Evolutionary conservation across 495 filamentous ascomycete species (phyloP).

Genomic region (Penicillium lividum): DNA sequence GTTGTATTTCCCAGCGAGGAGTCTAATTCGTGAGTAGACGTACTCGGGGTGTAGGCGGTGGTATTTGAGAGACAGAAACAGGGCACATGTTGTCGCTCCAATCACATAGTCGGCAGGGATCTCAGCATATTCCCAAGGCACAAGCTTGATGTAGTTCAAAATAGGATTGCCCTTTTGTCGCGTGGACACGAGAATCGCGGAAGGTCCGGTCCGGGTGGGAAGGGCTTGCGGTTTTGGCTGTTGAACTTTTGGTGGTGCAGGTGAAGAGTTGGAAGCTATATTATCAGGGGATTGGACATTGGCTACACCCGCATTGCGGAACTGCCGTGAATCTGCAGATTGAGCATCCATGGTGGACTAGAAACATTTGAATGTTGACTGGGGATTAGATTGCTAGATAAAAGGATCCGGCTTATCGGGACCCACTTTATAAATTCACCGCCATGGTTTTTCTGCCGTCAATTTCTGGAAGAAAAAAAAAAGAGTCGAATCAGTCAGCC

Average conservation of each 20-base stretch:
- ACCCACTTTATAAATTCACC: constrained; percentile 21
- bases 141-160: constrained; percentile 71
- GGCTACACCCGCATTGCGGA: constrained; percentile 24
- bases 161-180: constrained; percentile 96
- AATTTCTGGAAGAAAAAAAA: constrained; percentile 40
- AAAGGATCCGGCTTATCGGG: constrained; percentile 27
- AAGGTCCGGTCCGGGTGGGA: constrained; percentile 64
- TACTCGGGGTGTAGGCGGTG: constrained; percentile 97
- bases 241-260: constrained; percentile 58
- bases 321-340: constrained; percentile 40
- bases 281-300: constrained; percentile 24
- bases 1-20: constrained; percentile 76
- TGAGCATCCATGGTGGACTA: constrained; percentile 55
- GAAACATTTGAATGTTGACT: not conserved
- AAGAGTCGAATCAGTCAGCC: constrained; percentile 7
- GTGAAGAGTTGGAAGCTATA: constrained; percentile 28
- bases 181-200: constrained; percentile 79
- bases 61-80: constrained; percentile 96
- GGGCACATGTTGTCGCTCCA: constrained; percentile 81
- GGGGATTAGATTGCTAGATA: constrained; percentile 14
- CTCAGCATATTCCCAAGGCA: constrained; percentile 97
- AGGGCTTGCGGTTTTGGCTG: constrained; percentile 88
- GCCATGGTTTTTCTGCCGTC: constrained; percentile 47
- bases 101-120: constrained; percentile 92
- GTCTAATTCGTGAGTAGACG: constrained; percentile 87